Conservation (phyloP, 495 filamentous ascomycete genomes). For the Endocarpon pusillum region DNA sequence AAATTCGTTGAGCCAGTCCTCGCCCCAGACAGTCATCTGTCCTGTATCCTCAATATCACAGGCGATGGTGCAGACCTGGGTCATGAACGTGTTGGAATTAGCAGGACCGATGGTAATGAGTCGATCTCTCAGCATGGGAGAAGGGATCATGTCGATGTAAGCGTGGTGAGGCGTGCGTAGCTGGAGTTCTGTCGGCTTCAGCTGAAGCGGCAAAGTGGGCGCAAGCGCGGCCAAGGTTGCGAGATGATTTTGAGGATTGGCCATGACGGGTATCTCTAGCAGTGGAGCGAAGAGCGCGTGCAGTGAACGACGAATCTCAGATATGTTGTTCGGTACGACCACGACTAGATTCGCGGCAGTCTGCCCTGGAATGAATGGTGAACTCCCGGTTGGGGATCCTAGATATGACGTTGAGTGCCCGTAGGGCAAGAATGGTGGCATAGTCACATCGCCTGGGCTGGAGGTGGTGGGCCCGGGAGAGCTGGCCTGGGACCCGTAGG, state of each 20-base stretch:
- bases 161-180: conserved; percentile 22
- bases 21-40: conserved; percentile 21
- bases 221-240: conserved; percentile 12
- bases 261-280: conserved; percentile 6
- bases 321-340: conserved; percentile 5
- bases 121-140: conserved; percentile 16
- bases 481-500: conserved; percentile 1
- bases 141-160: conserved; percentile 23
- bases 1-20: conserved; percentile 17
- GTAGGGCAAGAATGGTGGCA: background rate
- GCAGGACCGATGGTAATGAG: conserved; percentile 5
- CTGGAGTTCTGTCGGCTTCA: conserved; percentile 20
- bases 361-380: conserved; percentile 1
- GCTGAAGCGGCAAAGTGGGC: conserved; percentile 7
- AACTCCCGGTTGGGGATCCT: background rate
- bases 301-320: conserved; percentile 4
- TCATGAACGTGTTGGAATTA: conserved; percentile 11
- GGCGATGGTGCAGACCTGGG: conserved; percentile 12
- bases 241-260: conserved; percentile 12
- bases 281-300: conserved; percentile 5
- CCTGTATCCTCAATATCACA: conserved; percentile 12
- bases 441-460: background rate
- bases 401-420: background rate
- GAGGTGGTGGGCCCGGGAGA: conserved; percentile 3
- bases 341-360: conserved; percentile 3